phyloP scores from a whole-genome alignment of 139 green algal species.

The Haematococcus sp. region DNA sequence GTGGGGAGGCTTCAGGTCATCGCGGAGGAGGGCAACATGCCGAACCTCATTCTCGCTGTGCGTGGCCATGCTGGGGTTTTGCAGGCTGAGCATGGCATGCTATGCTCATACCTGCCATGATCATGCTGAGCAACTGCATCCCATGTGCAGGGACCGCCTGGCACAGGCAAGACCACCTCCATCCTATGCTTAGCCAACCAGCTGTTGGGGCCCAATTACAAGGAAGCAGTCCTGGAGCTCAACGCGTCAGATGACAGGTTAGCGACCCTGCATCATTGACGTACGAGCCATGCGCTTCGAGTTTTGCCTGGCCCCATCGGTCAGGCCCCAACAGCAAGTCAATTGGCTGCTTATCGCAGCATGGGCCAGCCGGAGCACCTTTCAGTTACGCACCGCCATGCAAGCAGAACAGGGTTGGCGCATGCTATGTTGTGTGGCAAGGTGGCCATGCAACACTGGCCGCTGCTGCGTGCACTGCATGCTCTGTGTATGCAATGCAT shows the following conservation, averaged over 20 bases:
- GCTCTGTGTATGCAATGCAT: not conserved
- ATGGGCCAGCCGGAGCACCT: too few species aligned
- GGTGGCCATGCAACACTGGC: too few species aligned
- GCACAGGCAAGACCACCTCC: slow-evolving; percentile 97
- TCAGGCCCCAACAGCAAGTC: too few species aligned
- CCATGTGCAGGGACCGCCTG: slow-evolving; percentile 85
- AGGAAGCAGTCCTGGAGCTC: slow-evolving; percentile 94
- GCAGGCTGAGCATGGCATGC: not conserved
- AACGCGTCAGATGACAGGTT: slow-evolving; percentile 95
- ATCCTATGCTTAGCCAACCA: slow-evolving; percentile 87
- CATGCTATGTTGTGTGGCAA: too few species aligned
- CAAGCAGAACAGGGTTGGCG: too few species aligned
- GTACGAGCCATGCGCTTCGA: too few species aligned
- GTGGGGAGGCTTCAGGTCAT: slow-evolving; percentile 90
- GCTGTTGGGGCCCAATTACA: slow-evolving; percentile 83
- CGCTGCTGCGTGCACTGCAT: not conserved
- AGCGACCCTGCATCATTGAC: too few species aligned
- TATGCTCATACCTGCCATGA: not conserved
- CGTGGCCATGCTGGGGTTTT: not conserved
- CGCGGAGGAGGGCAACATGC: slow-evolving; percentile 93
- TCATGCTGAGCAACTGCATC: not conserved
- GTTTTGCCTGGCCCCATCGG: too few species aligned
- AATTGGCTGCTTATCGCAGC: too few species aligned
- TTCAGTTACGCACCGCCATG: too few species aligned
- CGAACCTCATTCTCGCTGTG: slow-evolving; percentile 94